Percentiles rank a stretch among this genome's conserved stretches.
phyloP scores from a whole-genome alignment of 441 rosid species.

The Aquilaria agallochum region DNA sequence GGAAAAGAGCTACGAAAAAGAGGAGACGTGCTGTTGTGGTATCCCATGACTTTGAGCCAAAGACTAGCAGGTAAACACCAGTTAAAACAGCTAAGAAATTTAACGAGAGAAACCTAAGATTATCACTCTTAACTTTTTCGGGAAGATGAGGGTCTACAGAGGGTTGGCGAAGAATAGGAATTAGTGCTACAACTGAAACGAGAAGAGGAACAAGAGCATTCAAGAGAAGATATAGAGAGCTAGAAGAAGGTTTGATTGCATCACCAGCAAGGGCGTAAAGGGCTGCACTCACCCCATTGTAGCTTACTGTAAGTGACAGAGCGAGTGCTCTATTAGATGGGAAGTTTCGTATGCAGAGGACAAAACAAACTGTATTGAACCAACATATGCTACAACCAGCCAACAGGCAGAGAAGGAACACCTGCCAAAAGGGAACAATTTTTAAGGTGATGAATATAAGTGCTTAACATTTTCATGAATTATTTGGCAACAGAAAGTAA shows the following conservation, averaged over 20 bases:
- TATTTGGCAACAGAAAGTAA: no score
- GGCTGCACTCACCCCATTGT: constrained; percentile 88
- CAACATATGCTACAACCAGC: constrained; percentile 88
- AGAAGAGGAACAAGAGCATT: constrained; percentile 65
- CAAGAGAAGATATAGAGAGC: constrained; percentile 55
- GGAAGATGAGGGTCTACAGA: constrained; percentile 61
- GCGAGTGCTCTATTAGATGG: constrained; percentile 65
- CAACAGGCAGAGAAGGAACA: constrained; percentile 67
- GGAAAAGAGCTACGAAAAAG: constrained; percentile 55
- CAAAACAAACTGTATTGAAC: constrained; percentile 95
- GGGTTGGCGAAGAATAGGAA: constrained; percentile 81
- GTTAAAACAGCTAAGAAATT: constrained; percentile 60
- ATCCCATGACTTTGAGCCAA: constrained; percentile 28
- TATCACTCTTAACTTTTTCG: constrained; percentile 59
- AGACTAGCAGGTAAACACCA: constrained; percentile 67
- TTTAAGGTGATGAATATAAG: no score
- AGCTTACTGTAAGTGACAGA: constrained; percentile 76
- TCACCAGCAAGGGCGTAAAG: constrained; percentile 62
- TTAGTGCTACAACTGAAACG: constrained; percentile 41
- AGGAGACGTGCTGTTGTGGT: constrained; percentile 37
- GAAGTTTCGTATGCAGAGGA: constrained; percentile 76
- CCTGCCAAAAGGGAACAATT: constrained; percentile 31
- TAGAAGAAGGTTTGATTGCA: constrained; percentile 50
- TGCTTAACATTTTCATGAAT: no score
- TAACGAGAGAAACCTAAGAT: constrained; percentile 59